Percentiles rank a stretch among this genome's conserved stretches.
phyloP scores from a whole-genome alignment of 1,284 basidiomycete genomes.

The Ustilago cynodontis region DNA sequence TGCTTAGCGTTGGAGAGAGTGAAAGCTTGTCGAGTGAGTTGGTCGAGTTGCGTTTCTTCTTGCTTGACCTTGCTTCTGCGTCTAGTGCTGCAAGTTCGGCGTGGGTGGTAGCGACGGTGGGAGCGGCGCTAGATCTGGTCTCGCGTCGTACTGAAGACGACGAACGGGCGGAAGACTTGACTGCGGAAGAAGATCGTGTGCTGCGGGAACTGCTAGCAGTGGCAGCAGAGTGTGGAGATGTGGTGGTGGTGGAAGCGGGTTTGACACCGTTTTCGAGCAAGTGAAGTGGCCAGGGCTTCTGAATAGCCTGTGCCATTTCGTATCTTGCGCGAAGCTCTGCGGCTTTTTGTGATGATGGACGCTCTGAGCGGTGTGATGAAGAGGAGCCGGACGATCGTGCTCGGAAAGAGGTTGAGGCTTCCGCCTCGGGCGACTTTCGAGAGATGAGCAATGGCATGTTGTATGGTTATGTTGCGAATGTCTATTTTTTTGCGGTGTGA shows the following conservation, averaged over 20 bases:
- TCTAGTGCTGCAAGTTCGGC: constrained; percentile 16
- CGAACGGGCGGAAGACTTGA: not conserved
- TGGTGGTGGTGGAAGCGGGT: not conserved
- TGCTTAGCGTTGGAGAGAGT: constrained; percentile 29
- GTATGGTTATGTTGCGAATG: not conserved
- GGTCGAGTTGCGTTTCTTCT: constrained; percentile 26
- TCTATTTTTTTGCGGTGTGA: not conserved
- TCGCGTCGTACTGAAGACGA: not conserved
- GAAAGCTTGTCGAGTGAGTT: constrained; percentile 25
- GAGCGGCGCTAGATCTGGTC: not conserved
- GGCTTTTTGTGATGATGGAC: constrained; percentile 20
- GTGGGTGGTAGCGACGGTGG: constrained; percentile 5
- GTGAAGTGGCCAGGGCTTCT: constrained; percentile 50
- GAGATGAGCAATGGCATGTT: constrained; percentile 32
- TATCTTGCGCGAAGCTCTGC: constrained; percentile 40
- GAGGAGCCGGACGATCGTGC: constrained; percentile 22
- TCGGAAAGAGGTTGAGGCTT: constrained; percentile 24
- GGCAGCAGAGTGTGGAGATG: constrained; percentile 1
- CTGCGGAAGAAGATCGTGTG: constrained; percentile 1
- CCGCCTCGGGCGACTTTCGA: constrained; percentile 22
- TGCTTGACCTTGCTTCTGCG: constrained; percentile 5
- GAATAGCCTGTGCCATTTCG: constrained; percentile 53
- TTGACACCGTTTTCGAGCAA: constrained; percentile 49
- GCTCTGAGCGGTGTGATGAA: constrained; percentile 10
- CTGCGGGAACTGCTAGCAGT: constrained; percentile 2